These are phyloP conservation scores for Leptodermis oblonga DNA, from an alignment of 257 asterid genomes.

Conservation along the genomic window DNA sequence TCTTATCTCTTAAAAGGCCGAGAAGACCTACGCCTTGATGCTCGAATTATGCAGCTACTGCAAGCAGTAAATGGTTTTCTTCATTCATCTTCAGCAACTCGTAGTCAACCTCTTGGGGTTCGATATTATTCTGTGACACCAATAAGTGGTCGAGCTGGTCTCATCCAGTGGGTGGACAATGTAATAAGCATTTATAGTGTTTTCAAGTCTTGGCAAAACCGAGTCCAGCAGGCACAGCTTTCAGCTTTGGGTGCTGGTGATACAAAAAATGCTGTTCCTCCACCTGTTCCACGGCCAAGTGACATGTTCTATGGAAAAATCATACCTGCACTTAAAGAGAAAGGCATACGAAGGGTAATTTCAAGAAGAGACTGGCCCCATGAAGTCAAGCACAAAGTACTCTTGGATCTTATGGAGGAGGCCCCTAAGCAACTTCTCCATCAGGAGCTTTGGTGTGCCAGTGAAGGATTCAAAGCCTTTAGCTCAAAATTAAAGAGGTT, in stretches of 20 bases:
- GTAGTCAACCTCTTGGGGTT: constrained; percentile 66
- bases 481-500: constrained; percentile 88
- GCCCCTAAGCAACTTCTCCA: constrained; percentile 93
- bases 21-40: constrained; percentile 98
- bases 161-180: constrained; percentile 98
- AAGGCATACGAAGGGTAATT: constrained; percentile 92
- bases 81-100: constrained; percentile 66
- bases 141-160: constrained; percentile 97
- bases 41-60: constrained; percentile 97
- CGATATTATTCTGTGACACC: constrained; percentile 97
- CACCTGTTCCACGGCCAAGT: constrained; percentile 95
- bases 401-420: constrained; percentile 87
- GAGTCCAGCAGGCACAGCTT: constrained; percentile 69
- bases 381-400: constrained; percentile 92
- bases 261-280: constrained; percentile 50
- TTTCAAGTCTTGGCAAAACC: constrained; percentile 94
- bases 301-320: constrained; percentile 98
- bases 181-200: constrained; percentile 86
- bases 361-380: constrained; percentile 99
- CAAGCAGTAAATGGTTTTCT: constrained; percentile 91
- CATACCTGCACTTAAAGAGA: constrained; percentile 97
- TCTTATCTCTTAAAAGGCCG: constrained; percentile 98
- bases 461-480: constrained; percentile 93
- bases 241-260: constrained; percentile 52
- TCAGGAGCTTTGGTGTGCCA: constrained; percentile 98